Base-by-base conservation (phyloP, 768 basidiomycete genomes). In the Boletus vinaceobasis region DNA sequence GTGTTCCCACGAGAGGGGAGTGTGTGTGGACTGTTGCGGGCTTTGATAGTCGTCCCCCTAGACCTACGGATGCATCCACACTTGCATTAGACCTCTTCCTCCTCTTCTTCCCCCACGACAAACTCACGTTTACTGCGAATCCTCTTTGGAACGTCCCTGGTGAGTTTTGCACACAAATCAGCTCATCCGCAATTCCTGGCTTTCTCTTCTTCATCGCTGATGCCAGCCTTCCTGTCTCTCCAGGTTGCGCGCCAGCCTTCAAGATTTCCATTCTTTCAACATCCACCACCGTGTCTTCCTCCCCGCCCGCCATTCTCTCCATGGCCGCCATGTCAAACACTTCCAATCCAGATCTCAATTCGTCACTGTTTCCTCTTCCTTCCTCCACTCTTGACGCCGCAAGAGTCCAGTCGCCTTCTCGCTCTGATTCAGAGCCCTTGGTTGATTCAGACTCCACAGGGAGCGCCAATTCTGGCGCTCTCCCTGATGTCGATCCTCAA, bases 401-500 rank as follows among this genome's bases (percentile, higher is more conserved):
- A 3, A 26, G 26, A 47, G 8, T 50, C 38, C 62, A 52, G 11
- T 64, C 63, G 0, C 65, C 57, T 42, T 58, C 59, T 48, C 60
- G 50, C 37, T 58, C 62, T n/a, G 67, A 60, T 46, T 61, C 63
- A 47, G 74, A 71, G 39, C 60, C 71, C 14, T 65, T 67, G 36
- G 50, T 54, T 8, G 68, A 71, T 27, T 60, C 59, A 2, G 74
- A 73, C 42, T 51, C 56, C 52, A 68, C 65, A 9, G 64, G 52
- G 14, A 62, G 59, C 53, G 36, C 56, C 32, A 70, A 67, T 33
- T 36, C 48, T 45, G 60, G 68, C 52, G 43, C 56, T 40, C 57
- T 64, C 53, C 26, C 55, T 19, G 88, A 88, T 57, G 81, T 85
- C 59, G 90, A 93, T 76, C 78, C 82, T 10, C 86, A 87, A 71